A percentile compares a stretch with the other conserved stretches of the same genome.
Conservation (phyloP, 768 basidiomycete genomes). For the Phlebiopsis gigantea region DNA sequence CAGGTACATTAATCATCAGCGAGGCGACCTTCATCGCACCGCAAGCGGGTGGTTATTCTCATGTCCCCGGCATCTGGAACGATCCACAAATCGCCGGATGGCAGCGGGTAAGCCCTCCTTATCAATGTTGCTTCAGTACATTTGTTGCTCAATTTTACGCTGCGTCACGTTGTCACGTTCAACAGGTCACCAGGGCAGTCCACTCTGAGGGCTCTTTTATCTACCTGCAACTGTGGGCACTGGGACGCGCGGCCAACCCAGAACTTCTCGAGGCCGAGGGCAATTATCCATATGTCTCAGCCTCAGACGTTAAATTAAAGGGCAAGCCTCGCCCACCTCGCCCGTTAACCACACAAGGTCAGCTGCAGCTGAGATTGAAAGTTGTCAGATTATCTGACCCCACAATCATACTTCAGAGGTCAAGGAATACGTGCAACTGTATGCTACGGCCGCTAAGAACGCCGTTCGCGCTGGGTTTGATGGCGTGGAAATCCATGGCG, state of each 20-base stretch:
- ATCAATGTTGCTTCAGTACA: not conserved
- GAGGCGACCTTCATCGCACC: conserved; percentile 52
- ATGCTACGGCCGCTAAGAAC: conserved; percentile 8
- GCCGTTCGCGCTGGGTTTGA: not conserved
- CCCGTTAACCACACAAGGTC: conserved; percentile 17
- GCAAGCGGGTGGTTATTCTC: conserved; percentile 41
- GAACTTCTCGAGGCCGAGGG: conserved; percentile 32
- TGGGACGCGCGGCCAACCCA: conserved; percentile 36
- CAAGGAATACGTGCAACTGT: conserved; percentile 31
- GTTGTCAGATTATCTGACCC: not conserved
- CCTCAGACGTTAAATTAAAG: conserved; percentile 25
- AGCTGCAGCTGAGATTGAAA: not conserved
- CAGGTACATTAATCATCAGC: conserved; percentile 51
- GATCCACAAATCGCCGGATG: conserved; percentile 49
- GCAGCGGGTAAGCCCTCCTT: conserved; percentile 35
- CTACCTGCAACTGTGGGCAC: conserved; percentile 51
- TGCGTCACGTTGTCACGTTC: not conserved
- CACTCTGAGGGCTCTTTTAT: conserved; percentile 47
- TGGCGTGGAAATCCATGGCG: conserved; percentile 24
- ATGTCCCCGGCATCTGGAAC: conserved; percentile 61
- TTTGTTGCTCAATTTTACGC: not conserved
- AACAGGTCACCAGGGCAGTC: conserved; percentile 46
- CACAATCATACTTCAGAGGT: conserved; percentile 17
- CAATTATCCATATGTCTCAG: conserved; percentile 27
- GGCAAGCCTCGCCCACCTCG: conserved; percentile 13